These are phyloP conservation scores for Colletotrichum liaoningense DNA, from an alignment of 2,329 filamentous ascomycete genomes.

Conservation along the genomic window DNA sequence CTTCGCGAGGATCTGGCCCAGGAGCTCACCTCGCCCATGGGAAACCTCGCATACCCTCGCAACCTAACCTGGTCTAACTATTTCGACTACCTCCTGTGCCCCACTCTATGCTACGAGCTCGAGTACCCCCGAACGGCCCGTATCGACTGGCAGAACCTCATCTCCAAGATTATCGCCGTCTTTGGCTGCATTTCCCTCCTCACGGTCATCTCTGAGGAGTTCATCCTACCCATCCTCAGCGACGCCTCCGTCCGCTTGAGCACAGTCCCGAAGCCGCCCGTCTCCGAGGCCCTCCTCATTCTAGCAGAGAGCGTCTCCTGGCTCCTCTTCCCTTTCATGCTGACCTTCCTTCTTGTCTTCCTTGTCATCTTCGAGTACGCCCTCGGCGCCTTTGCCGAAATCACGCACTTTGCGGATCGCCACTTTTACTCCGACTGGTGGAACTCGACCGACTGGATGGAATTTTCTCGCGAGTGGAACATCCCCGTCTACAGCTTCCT, in stretches of 20 bases:
- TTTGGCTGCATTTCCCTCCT: slow-evolving; percentile 98
- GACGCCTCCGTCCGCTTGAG: slow-evolving; percentile 72
- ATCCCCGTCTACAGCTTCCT: slow-evolving; percentile 97
- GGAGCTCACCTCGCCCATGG: slow-evolving; percentile 91
- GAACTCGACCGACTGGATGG: slow-evolving; percentile 89
- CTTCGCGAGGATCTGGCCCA: slow-evolving; percentile 89
- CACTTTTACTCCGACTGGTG: slow-evolving; percentile 89
- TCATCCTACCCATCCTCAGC: slow-evolving; percentile 89
- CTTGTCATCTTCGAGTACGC: slow-evolving; percentile 98
- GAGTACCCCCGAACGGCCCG: slow-evolving; percentile 86
- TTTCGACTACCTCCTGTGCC: slow-evolving; percentile 87
- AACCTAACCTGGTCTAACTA: slow-evolving; percentile 90
- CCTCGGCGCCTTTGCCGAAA: slow-evolving; percentile 92
- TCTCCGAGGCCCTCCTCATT: slow-evolving; percentile 79
- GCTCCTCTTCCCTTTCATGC: slow-evolving; percentile 96
- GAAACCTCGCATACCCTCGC: slow-evolving; percentile 87
- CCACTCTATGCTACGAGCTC: slow-evolving; percentile 96
- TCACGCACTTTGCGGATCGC: slow-evolving; percentile 91
- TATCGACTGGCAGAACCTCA: slow-evolving; percentile 84
- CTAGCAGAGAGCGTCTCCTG: slow-evolving; percentile 90
- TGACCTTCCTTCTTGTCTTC: slow-evolving; percentile 94
- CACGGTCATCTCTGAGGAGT: slow-evolving; percentile 91
- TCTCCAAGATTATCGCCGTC: slow-evolving; percentile 87
- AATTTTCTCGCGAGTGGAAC: slow-evolving; percentile 97
- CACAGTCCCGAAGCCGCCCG: slow-evolving; percentile 46